Evolutionary conservation across 768 basidiomycete genomes (phyloP).

Genomic region (Coprinopsis cinerea): DNA sequence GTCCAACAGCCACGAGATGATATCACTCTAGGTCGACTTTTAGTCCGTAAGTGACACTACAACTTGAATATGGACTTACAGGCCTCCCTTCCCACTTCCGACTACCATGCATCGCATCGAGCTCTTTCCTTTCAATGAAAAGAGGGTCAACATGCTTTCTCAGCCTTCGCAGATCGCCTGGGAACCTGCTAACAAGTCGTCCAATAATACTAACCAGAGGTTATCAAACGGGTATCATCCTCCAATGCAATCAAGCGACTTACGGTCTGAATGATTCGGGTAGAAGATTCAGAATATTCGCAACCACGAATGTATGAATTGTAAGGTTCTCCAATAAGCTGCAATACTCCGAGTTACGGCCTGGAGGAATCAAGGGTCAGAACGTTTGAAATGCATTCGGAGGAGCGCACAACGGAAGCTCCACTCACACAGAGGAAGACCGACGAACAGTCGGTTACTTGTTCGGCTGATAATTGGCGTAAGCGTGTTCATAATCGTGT

Average conservation of each 20-base stretch:
- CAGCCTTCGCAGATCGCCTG: too few species aligned
- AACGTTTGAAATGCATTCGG: background rate
- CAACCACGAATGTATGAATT: background rate
- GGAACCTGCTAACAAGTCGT: too few species aligned
- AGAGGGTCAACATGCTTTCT: conserved; percentile 18
- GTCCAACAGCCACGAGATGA: conserved; percentile 38
- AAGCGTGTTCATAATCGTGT: background rate
- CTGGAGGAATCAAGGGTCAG: background rate
- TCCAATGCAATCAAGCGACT: too few species aligned
- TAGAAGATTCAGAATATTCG: background rate
- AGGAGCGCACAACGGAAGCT: background rate
- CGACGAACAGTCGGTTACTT: conserved; percentile 8
- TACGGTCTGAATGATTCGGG: background rate
- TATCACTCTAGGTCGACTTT: conserved; percentile 28
- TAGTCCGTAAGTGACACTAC: too few species aligned
- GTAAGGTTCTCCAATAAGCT: background rate
- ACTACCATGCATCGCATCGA: conserved; percentile 19
- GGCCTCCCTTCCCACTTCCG: conserved; percentile 22
- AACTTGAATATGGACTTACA: conserved; percentile 6
- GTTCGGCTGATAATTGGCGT: conserved; percentile 1
- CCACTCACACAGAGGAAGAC: conserved; percentile 9
- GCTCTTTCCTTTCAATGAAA: conserved; percentile 21
- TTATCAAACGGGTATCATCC: too few species aligned
- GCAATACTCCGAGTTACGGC: background rate
- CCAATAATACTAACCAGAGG: too few species aligned